Percentiles rank a stretch among this genome's conserved stretches.
Conservation (phyloP, 2,329 filamentous ascomycete genomes). For the Fusarium tricinctum region DNA sequence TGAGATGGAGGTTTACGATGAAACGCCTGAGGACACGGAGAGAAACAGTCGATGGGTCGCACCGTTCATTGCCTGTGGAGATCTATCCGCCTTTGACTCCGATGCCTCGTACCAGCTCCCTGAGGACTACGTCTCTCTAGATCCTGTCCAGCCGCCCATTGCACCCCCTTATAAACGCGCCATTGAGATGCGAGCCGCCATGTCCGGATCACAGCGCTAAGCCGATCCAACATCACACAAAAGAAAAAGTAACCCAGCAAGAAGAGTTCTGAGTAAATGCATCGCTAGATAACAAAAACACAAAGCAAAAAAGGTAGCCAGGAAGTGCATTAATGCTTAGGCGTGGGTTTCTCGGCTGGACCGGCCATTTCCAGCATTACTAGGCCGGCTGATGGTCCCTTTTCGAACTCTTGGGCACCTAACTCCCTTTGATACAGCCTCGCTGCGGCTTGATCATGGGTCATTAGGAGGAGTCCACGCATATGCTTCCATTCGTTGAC, state of each 20-base stretch:
- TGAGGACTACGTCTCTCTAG: constrained; percentile 85
- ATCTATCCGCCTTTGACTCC: constrained; percentile 93
- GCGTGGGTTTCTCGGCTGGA: constrained; percentile 54
- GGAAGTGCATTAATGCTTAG: constrained; percentile 46
- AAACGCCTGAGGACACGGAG: constrained; percentile 46
- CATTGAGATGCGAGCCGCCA: constrained; percentile 74
- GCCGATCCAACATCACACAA: constrained; percentile 29
- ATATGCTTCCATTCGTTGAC: constrained; percentile 70
- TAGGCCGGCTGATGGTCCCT: constrained; percentile 58
- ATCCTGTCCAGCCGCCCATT: constrained; percentile 94
- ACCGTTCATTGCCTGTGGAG: constrained; percentile 96
- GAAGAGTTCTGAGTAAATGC: constrained; percentile 32
- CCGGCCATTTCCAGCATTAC: constrained; percentile 60
- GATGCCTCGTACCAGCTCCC: constrained; percentile 95
- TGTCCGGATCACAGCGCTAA: constrained; percentile 52
- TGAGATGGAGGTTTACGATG: constrained; percentile 67
- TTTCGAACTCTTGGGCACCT: constrained; percentile 60
- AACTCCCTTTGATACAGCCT: constrained; percentile 64
- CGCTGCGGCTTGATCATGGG: constrained; percentile 57
- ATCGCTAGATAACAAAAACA: constrained; percentile 38
- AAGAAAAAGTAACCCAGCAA: constrained; percentile 19
- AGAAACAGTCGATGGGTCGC: constrained; percentile 82
- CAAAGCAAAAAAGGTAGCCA: constrained; percentile 23
- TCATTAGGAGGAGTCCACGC: constrained; percentile 70
- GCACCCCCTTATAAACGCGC: constrained; percentile 95